Conservation (phyloP, 495 filamentous ascomycete genomes). For the Elasticomyces elasticus region DNA sequence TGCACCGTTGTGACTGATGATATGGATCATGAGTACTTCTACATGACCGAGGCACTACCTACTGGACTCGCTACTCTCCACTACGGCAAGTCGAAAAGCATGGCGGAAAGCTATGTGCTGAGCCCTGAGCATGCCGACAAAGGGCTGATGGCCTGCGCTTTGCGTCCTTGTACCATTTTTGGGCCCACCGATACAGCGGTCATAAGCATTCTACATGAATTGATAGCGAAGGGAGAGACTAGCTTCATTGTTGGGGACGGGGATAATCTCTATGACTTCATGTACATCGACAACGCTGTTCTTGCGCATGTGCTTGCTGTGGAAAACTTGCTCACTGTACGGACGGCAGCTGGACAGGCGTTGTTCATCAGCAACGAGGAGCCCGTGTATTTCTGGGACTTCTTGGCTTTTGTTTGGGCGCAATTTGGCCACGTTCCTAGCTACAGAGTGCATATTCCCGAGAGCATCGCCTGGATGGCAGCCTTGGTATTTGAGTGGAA, state of each 20-base stretch:
- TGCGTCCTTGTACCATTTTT: conserved; percentile 49
- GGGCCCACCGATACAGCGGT: conserved; percentile 48
- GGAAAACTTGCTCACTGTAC: conserved; percentile 45
- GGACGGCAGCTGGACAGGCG: conserved; percentile 49
- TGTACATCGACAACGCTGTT: conserved; percentile 51
- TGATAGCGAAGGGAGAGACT: conserved; percentile 47
- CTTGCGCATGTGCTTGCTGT: conserved; percentile 55
- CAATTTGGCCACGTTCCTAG: conserved; percentile 49
- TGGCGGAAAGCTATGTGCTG: conserved; percentile 49
- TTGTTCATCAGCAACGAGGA: conserved; percentile 59
- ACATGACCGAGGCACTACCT: conserved; percentile 47
- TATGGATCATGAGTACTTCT: conserved; percentile 39
- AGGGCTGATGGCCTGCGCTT: conserved; percentile 41
- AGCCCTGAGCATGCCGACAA: conserved; percentile 34
- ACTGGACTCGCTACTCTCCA: conserved; percentile 40
- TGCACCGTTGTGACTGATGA: conserved; percentile 50
- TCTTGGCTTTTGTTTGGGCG: conserved; percentile 49
- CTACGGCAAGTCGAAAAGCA: conserved; percentile 53
- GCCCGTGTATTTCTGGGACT: conserved; percentile 50
- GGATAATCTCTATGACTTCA: conserved; percentile 51
- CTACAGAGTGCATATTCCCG: conserved; percentile 45
- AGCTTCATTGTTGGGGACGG: conserved; percentile 49
- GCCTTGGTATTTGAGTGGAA: conserved; percentile 42
- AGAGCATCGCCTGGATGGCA: conserved; percentile 38
- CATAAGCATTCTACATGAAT: conserved; percentile 45